Percentiles rank a stretch among this genome's conserved stretches.
Evolutionary conservation across 192 early-diverging fungal species (phyloP).

Genomic region (Coemansia sp.): DNA sequence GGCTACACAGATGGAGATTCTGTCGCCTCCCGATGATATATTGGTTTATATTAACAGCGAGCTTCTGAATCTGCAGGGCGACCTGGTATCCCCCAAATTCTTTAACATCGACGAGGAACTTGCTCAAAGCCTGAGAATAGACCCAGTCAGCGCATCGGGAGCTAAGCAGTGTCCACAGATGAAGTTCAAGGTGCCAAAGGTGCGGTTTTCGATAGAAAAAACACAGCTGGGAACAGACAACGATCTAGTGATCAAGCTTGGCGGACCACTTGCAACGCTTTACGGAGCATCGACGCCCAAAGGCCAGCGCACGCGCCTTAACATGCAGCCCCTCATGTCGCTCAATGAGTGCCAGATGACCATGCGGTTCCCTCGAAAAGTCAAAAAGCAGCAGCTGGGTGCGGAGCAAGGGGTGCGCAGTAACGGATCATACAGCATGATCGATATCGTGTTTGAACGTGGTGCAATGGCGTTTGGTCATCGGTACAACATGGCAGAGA

Average conservation of each 20-base stretch:
- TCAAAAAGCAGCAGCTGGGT: conserved; percentile 33
- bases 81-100: conserved; percentile 40
- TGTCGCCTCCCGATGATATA: conserved; percentile 36
- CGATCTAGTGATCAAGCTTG: conserved; percentile 26
- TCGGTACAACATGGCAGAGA: conserved; percentile 54
- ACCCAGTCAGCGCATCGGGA: not conserved
- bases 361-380: conserved; percentile 35
- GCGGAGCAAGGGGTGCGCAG: conserved; percentile 40
- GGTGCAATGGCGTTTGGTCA: conserved; percentile 47
- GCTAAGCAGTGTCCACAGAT: conserved; percentile 30
- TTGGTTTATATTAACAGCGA: conserved; percentile 41
- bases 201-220: conserved; percentile 26
- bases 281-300: conserved; percentile 45
- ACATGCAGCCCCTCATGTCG: conserved; percentile 41
- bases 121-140: conserved; percentile 14
- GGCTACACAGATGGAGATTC: conserved; percentile 25
- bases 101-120: conserved; percentile 33
- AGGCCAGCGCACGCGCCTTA: conserved; percentile 17
- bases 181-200: conserved; percentile 39
- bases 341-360: conserved; percentile 28
- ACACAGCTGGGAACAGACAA: conserved; percentile 23
- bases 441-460: conserved; percentile 50
- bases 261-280: conserved; percentile 39
- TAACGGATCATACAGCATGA: conserved; percentile 42
- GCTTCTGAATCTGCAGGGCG: conserved; percentile 37